Base-by-base conservation (phyloP, 2,329 filamentous ascomycete species). In the Chaetomiaceae sp. region DNA sequence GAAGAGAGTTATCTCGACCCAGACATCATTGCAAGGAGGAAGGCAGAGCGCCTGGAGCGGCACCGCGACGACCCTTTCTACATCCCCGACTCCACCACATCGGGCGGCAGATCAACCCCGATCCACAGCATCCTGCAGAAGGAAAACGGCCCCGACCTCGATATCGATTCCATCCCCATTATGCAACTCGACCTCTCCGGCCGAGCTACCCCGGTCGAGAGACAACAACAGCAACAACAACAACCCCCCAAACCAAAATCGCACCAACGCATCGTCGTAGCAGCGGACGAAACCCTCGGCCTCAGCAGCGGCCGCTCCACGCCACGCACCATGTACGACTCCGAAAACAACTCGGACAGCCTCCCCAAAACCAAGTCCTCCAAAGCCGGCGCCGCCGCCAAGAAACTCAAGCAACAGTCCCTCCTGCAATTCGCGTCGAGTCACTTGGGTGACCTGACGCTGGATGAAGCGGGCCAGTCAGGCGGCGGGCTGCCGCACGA, bases 51-150 rank as follows among this genome's bases (percentile, higher is more conserved):
- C 10, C 73, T 79, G 52, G 90, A 95, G 66, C 82, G 90, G 52
- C 89, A 96, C 68, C 87, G 81, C 61, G 92, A 97, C 65, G 94
- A 99, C 64, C 94, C 94, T 0, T 99, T 96, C 68, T 99, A 99
- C 66, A 97, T 99, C 64, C 74, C 61, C 4, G 61, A 57, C 18
- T 56, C 60, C 20, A 54, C 59, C 46, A 34, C 60, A 25, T 61
- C 66, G 30, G 58, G 59, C 20, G 81, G 82, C 30, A 79, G 80
- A 5, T 86, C 86, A 0, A 92, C 88, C 1, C 89, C 89, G 0
- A 84, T 94, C 45, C 87, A 92, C 64, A 87, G 82, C 59, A 89
- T 94, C 53, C 74, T 88, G 3, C 79, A 82, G 54, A 83, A 78
- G 53, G 83, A 82, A 53, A 91, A 92, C 65, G 86, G 85, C 2